These are phyloP conservation scores for Acanthamoeba sp. DNA, from an alignment of 208 protist species.

Conservation along the genomic window DNA sequence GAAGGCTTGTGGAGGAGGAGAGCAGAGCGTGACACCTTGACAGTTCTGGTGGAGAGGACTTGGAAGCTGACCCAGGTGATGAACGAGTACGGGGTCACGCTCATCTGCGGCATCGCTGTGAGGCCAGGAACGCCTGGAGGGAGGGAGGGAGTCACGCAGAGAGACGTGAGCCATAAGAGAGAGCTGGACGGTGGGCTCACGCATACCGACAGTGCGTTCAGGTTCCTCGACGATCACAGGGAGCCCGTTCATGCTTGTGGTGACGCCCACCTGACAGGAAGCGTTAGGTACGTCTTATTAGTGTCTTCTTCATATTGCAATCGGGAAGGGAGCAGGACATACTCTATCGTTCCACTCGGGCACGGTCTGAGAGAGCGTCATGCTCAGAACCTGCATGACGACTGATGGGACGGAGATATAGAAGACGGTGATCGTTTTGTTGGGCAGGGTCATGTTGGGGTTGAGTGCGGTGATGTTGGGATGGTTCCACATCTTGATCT, in stretches of 20 bases:
- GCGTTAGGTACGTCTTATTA: neutral
- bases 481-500: conserved; percentile 57
- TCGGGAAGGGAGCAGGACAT: neutral
- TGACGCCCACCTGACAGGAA: neutral
- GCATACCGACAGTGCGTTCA: neutral
- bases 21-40: neutral
- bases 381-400: conserved; percentile 16
- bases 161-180: no score
- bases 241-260: neutral
- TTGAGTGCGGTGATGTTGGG: neutral
- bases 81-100: conserved; percentile 25
- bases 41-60: conserved; percentile 8
- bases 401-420: conserved; percentile 30
- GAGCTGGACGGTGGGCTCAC: no score
- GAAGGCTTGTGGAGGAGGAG: neutral
- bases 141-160: neutral
- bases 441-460: neutral
- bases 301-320: no score
- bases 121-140: conserved; percentile 6
- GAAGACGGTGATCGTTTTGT: neutral
- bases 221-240: conserved; percentile 11
- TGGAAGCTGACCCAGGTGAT: conserved; percentile 13
- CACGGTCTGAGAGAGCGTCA: conserved; percentile 2
- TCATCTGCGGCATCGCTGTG: conserved; percentile 39
- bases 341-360: conserved; percentile 45